Evolutionary conservation across 108 stramenopile species (phyloP), one percentile per base, ranked within the genome.

Genomic region (Aurantiochytrium sp.): DNA sequence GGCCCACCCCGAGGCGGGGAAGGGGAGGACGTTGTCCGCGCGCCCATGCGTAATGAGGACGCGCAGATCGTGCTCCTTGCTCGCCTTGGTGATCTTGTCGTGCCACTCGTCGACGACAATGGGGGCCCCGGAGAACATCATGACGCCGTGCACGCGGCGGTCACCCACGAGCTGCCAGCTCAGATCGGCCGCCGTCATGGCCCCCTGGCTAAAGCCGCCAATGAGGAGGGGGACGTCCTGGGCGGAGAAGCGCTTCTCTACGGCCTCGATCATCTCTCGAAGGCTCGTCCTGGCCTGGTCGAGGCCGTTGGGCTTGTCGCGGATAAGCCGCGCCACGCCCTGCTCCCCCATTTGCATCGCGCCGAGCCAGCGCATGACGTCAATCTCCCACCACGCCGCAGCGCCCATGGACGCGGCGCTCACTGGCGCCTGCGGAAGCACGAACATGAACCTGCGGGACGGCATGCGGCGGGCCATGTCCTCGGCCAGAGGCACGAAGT

Each of bases 371-470:
- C 45, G 39, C 42, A 81, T 41, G 10, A 81, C 73, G 45, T 81
- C 73, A 48, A 81, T 81, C 39, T 81, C 73, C 73, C 73, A 81
- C 73, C 73, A 81, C 12, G 73, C 73, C 27, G 73, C 73, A 41
- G 73, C 73, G 36, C 73, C 73, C 73, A 81, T 81, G n/a, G 45
- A 48, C 17, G 45, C 30, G 6, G 45, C 30, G 73, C 42, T 48
- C 59, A 65, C 59, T 6, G 59, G 59, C 24, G 73, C 73, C 45
- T 81, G 73, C 39, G 73, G 73, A 6, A 81, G 32, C 12, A 81
- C 73, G 24, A 81, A 81, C 73, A 81, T 48, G 27, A 81, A 30
- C 39, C 45, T 41, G 12, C 45, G 39, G 6, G 21, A 24, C 19
- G 42, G 39, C 39, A 81, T 22, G 27, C 45, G 39, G 6, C 73